phyloP scores from a whole-genome alignment of 805 yeast genomes.

The Barnettozyma sucrosica region DNA sequence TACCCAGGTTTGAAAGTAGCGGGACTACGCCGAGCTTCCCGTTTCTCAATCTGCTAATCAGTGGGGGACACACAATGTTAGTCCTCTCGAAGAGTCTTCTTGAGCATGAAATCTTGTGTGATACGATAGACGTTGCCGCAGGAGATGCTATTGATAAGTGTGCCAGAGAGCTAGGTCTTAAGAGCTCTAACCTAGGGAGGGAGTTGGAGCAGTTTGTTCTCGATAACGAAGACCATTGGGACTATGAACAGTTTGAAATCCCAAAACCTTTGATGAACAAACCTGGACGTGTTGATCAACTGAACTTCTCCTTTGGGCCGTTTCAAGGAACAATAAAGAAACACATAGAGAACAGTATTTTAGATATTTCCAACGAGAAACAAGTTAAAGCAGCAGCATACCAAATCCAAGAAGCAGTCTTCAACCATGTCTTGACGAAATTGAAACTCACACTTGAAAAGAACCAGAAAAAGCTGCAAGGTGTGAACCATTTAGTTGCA shows the following conservation, averaged over 20 bases:
- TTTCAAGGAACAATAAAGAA: slow-evolving; percentile 54
- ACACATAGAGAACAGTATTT: slow-evolving; percentile 22
- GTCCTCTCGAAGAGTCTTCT: slow-evolving; percentile 56
- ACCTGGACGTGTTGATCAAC: slow-evolving; percentile 37
- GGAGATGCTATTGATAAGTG: slow-evolving; percentile 95
- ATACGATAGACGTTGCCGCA: slow-evolving; percentile 82
- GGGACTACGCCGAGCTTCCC: slow-evolving; percentile 51
- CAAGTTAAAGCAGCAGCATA: slow-evolving; percentile 44
- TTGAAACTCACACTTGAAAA: slow-evolving; percentile 43
- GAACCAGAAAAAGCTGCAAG: slow-evolving; percentile 36
- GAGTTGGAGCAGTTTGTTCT: slow-evolving; percentile 60
- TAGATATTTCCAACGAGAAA: slow-evolving; percentile 14
- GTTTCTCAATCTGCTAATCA: slow-evolving; percentile 68
- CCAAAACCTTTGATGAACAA: slow-evolving; percentile 52
- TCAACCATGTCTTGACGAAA: slow-evolving; percentile 67
- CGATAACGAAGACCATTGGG: slow-evolving; percentile 29
- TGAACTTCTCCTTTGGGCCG: slow-evolving; percentile 73
- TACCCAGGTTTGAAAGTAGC: slow-evolving; percentile 47
- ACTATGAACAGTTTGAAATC: slow-evolving; percentile 21
- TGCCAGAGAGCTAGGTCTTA: slow-evolving; percentile 75
- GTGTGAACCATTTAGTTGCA: slow-evolving; percentile 56
- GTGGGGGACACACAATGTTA: slow-evolving; percentile 94
- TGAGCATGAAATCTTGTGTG: slow-evolving; percentile 66
- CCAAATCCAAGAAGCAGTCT: slow-evolving; percentile 58
- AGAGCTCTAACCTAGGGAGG: slow-evolving; percentile 81